These are phyloP conservation scores for Xanthoparmelia taractica DNA, from an alignment of 495 filamentous ascomycete species.

Conservation along the genomic window DNA sequence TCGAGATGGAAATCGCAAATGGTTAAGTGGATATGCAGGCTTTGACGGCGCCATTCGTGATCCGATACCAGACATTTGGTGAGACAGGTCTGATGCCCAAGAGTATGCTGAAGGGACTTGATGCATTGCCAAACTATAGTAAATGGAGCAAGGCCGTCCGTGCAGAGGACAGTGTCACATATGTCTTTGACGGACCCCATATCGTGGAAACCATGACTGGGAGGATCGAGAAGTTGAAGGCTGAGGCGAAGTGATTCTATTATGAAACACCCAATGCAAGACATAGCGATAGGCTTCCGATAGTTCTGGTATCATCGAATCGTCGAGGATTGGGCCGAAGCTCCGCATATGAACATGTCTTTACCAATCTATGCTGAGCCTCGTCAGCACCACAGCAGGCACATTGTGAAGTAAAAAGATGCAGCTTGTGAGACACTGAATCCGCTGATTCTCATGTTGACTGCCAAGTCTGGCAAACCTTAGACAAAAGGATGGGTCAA, in stretches of 20 bases:
- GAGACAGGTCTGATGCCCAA: constrained; percentile 16
- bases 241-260: not conserved
- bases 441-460: not conserved
- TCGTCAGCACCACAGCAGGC: not conserved
- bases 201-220: not conserved
- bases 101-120: constrained; percentile 14
- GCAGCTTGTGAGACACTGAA: not conserved
- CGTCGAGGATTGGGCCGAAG: not conserved
- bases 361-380: not conserved
- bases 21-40: constrained; percentile 7
- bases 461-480: not conserved
- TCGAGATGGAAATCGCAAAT: not conserved
- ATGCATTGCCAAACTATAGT: constrained; percentile 19
- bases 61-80: constrained; percentile 8
- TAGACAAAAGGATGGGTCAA: not conserved
- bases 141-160: constrained; percentile 21
- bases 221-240: constrained; percentile 18
- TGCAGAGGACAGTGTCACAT: constrained; percentile 13
- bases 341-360: not conserved
- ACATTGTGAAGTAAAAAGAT: not conserved
- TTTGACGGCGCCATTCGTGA: constrained; percentile 20
- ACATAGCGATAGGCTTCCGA: not conserved
- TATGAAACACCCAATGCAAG: not conserved
- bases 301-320: no score
- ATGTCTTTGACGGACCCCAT: constrained; percentile 12